A percentile compares a stretch with the other conserved stretches of the same genome.
These are phyloP conservation scores for Capsicum rhomboideum DNA, from an alignment of 257 asterid species.

Conservation along the genomic window DNA sequence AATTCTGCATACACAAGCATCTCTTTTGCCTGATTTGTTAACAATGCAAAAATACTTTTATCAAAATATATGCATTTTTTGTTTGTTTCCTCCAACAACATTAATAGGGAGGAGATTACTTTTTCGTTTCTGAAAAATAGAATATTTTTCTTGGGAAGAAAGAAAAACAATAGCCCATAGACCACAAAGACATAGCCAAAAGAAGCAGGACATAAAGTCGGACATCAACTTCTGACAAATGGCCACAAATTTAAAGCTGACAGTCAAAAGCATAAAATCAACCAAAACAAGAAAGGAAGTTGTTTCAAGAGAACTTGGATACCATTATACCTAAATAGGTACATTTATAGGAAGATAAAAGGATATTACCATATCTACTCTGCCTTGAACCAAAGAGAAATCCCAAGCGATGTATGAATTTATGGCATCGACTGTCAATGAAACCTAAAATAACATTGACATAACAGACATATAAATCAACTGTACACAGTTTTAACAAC, in stretches of 20 bases:
- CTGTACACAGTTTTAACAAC: not conserved
- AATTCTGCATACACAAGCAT: not conserved
- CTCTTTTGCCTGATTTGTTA: not conserved
- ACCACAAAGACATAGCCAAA: not conserved
- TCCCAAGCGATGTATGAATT: slow-evolving; percentile 98
- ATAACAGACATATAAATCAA: not conserved
- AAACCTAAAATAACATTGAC: slow-evolving; percentile 39
- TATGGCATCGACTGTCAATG: slow-evolving; percentile 61
- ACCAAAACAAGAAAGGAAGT: not conserved
- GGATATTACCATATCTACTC: slow-evolving; percentile 66
- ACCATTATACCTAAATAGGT: not conserved
- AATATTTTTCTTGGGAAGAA: not conserved
- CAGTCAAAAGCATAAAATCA: not conserved
- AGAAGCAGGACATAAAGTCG: not conserved
- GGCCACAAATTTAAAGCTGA: not conserved
- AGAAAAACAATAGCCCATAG: not conserved
- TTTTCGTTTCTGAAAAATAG: not conserved
- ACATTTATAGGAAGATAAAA: slow-evolving; percentile 7
- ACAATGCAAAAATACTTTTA: not conserved
- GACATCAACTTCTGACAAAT: not conserved
- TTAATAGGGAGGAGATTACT: not conserved
- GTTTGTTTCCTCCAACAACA: not conserved
- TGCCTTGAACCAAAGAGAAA: slow-evolving; percentile 91
- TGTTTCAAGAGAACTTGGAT: not conserved
- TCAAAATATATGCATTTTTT: not conserved